Evolutionary conservation across 139 green algal species (phyloP).

Genomic region (Coccomyxa sp.): DNA sequence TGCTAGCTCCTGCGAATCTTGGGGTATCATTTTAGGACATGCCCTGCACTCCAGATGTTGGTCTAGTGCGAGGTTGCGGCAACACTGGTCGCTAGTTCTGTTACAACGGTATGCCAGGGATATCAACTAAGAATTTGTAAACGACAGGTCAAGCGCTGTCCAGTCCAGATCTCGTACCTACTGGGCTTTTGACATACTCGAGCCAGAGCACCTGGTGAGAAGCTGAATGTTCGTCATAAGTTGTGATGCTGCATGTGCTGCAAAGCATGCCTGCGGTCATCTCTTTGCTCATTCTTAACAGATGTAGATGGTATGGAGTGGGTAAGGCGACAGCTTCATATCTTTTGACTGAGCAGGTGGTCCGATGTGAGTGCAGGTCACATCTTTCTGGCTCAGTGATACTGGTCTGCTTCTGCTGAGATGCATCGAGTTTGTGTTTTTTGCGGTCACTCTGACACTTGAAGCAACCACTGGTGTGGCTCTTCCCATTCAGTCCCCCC

Average conservation of each 20-base stretch:
- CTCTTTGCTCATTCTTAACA: neutral
- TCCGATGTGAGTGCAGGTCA: neutral
- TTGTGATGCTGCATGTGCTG: neutral
- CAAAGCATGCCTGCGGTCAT: neutral
- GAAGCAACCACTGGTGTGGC: neutral
- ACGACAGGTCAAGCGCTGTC: neutral
- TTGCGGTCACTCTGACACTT: neutral
- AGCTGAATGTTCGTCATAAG: too few relatives aligned
- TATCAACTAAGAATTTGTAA: too few relatives aligned
- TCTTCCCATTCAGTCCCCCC: neutral
- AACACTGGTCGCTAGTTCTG: neutral
- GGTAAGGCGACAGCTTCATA: neutral
- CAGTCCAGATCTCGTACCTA: neutral
- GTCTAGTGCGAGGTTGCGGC: neutral
- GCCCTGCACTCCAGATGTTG: neutral
- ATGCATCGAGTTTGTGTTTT: neutral
- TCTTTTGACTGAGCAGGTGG: neutral
- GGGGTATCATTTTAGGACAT: neutral
- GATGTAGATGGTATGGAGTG: neutral
- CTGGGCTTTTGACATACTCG: neutral
- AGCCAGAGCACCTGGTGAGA: neutral
- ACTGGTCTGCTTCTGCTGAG: neutral
- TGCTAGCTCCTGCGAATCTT: neutral
- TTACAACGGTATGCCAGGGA: neutral
- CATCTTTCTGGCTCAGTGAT: neutral